A percentile compares a stretch with the other conserved stretches of the same genome.
Evolutionary conservation across 192 early-diverging fungal species (phyloP).

Genomic region (Lunasporangiospora selenospora): DNA sequence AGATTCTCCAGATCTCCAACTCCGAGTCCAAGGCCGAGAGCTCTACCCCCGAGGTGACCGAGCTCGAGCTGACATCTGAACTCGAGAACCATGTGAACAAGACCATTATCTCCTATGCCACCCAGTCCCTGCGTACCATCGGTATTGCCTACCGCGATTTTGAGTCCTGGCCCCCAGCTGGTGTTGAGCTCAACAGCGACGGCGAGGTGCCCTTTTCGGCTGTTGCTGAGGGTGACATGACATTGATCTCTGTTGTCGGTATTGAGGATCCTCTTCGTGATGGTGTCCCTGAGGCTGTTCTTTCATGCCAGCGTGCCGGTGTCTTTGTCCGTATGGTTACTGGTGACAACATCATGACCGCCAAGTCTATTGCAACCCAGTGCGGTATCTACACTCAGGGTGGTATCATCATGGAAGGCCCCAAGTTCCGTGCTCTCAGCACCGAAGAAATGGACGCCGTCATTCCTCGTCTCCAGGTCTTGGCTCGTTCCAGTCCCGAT

Average conservation of each 20-base stretch:
- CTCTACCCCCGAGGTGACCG: constrained; percentile 28
- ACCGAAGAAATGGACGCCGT: constrained; percentile 87
- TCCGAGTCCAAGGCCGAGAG: constrained; percentile 25
- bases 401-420: constrained; percentile 94
- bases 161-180: constrained; percentile 61
- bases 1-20: constrained; percentile 56
- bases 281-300: constrained; percentile 91
- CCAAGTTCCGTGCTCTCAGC: constrained; percentile 85
- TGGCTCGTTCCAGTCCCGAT: constrained; percentile 90
- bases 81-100: constrained; percentile 48
- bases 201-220: constrained; percentile 63
- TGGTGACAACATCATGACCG: constrained; percentile 94
- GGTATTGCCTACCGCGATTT: constrained; percentile 85
- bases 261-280: constrained; percentile 96
- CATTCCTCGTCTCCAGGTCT: constrained; percentile 89
- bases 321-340: constrained; percentile 99
- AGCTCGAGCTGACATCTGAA: constrained; percentile 37
- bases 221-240: constrained; percentile 62
- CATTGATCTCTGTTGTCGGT: constrained; percentile 88
- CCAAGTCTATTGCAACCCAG: constrained; percentile 90
- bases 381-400: constrained; percentile 90
- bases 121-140: constrained; percentile 88
- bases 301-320: constrained; percentile 85
- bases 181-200: constrained; percentile 44
- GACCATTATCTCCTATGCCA: constrained; percentile 74